phyloP scores from a whole-genome alignment of 257 asterid genomes.

The Nicotiana paniculata region DNA sequence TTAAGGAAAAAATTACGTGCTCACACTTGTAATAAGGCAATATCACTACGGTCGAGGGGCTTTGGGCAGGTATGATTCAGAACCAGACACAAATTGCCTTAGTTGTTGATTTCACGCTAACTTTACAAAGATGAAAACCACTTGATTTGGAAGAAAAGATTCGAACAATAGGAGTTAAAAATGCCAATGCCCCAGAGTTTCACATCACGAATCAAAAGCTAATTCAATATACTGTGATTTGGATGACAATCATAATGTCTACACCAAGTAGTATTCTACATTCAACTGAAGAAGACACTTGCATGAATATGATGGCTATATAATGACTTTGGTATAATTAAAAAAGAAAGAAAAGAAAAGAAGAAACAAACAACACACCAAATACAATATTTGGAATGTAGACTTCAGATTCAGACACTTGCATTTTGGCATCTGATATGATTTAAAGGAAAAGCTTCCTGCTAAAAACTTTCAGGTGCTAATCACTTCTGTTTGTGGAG shows the following conservation, averaged over 20 bases:
- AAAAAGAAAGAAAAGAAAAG: neutral
- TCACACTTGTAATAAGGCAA: neutral
- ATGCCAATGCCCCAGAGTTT: neutral
- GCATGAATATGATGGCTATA: neutral
- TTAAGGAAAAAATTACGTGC: too few relatives aligned
- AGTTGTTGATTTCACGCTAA: neutral
- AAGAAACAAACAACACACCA: neutral
- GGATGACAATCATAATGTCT: neutral
- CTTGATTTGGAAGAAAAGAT: neutral
- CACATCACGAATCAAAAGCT: neutral
- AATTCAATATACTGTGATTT: neutral
- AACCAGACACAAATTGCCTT: neutral
- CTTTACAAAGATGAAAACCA: neutral
- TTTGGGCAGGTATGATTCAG: neutral
- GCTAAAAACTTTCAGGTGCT: neutral
- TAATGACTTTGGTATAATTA: neutral
- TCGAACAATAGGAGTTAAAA: neutral
- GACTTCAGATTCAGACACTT: neutral
- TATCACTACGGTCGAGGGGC: neutral
- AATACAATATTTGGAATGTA: neutral
- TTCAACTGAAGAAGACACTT: neutral
- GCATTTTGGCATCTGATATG: neutral
- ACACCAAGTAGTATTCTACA: neutral
- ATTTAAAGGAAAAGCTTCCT: neutral
- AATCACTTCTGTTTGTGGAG: constrained; percentile 33